These are phyloP conservation scores for Datura wrightii DNA, from an alignment of 257 asterid genomes.

Conservation along the genomic window DNA sequence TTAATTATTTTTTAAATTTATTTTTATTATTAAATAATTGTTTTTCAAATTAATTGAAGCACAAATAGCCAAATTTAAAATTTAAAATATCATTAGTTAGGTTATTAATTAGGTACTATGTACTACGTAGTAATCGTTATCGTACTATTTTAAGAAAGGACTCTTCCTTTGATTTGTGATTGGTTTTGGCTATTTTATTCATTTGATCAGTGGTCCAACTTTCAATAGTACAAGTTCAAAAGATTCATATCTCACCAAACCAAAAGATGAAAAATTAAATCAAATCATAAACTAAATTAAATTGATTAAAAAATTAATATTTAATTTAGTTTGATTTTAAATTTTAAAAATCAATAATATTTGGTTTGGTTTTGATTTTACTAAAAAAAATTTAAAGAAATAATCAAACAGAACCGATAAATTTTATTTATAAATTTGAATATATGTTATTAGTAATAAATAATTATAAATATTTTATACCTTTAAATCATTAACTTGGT, in stretches of 20 bases:
- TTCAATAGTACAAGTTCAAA: background rate
- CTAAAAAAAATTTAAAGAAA: too few species aligned
- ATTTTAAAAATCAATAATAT: too few species aligned
- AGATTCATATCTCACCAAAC: background rate
- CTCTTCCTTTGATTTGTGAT: background rate
- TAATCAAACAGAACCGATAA: too few species aligned
- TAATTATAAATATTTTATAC: too few species aligned
- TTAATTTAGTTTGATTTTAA: too few species aligned
- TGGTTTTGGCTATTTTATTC: background rate
- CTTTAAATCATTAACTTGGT: too few species aligned
- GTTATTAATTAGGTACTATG: background rate
- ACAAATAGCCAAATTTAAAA: background rate
- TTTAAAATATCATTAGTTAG: background rate
- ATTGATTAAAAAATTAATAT: too few species aligned
- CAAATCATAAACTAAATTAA: too few species aligned
- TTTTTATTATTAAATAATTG: background rate
- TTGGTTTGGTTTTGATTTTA: too few species aligned
- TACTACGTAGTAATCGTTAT: background rate
- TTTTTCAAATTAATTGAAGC: background rate
- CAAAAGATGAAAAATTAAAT: too few species aligned
- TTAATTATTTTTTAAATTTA: background rate
- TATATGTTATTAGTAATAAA: too few species aligned
- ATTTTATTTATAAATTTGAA: too few species aligned
- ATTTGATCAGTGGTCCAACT: background rate
- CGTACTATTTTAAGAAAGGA: background rate